phyloP scores from a whole-genome alignment of 2,329 filamentous ascomycete species.

The Hawksworthiomyces lignivorus region DNA sequence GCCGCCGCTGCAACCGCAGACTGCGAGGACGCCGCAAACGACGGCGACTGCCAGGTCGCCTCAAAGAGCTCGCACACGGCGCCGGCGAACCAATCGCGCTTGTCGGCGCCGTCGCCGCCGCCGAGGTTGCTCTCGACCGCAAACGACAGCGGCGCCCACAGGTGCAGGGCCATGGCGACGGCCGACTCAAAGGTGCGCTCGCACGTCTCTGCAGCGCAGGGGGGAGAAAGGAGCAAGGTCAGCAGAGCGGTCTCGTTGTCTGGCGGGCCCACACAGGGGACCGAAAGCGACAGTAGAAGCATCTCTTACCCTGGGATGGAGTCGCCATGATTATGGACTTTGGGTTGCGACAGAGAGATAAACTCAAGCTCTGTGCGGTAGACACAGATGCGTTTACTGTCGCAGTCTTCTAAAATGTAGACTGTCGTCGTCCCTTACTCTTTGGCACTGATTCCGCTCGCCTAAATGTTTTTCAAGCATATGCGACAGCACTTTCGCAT shows the following conservation, averaged over 20 bases:
- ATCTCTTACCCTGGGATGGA: no score
- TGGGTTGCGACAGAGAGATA: no score
- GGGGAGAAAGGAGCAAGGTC: conserved; percentile 1
- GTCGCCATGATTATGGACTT: no score
- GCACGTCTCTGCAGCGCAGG: conserved; percentile 46
- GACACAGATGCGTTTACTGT: no score
- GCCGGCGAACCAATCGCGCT: conserved; percentile 94
- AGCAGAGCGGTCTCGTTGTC: no score
- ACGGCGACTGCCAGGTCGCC: conserved; percentile 16
- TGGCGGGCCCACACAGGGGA: no score
- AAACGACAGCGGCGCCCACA: conserved; percentile 82
- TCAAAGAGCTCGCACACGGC: conserved; percentile 73
- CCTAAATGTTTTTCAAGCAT: not conserved
- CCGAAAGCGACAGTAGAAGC: no score
- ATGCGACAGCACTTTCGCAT: no score
- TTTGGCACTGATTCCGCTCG: no score
- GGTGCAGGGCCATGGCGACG: conserved; percentile 75
- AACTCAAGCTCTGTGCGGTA: no score
- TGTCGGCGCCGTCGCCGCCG: conserved; percentile 72
- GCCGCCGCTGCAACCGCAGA: conserved; percentile 20
- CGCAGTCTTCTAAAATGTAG: no score
- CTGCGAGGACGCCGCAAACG: conserved; percentile 11
- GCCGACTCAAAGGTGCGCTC: conserved; percentile 73
- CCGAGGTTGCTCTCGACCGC: conserved; percentile 86
- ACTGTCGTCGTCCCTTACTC: no score